These are phyloP conservation scores for Grigorovia jiainica DNA, from an alignment of 805 yeast species.

Conservation along the genomic window DNA sequence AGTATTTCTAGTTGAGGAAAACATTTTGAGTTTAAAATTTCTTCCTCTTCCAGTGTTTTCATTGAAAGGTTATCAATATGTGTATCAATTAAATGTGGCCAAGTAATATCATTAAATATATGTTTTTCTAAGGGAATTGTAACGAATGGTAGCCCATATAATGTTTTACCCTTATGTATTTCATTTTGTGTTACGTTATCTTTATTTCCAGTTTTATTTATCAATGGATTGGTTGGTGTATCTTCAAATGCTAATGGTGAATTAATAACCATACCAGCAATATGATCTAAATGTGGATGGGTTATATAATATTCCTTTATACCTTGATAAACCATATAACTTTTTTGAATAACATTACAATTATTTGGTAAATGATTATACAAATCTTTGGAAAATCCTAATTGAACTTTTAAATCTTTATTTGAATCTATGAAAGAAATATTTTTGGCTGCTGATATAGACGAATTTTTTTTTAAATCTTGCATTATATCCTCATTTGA, in stretches of 20 bases:
- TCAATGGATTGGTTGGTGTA: background rate
- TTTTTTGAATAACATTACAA: constrained; percentile 23
- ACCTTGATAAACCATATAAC: constrained; percentile 28
- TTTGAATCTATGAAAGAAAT: background rate
- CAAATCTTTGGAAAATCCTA: constrained; percentile 15
- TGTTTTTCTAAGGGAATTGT: constrained; percentile 41
- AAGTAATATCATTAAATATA: constrained; percentile 62
- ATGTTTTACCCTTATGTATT: constrained; percentile 32
- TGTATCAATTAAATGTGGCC: constrained; percentile 56
- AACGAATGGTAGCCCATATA: constrained; percentile 49
- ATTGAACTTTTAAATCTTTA: background rate
- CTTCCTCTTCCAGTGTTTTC: constrained; percentile 4
- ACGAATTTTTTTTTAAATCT: too few relatives aligned
- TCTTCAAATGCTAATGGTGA: constrained; percentile 39
- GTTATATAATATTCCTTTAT: constrained; percentile 48
- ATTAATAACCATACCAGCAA: constrained; percentile 58
- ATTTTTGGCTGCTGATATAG: too few relatives aligned
- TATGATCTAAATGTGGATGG: constrained; percentile 82
- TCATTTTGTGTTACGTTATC: background rate
- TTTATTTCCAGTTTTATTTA: background rate
- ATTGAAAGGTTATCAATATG: constrained; percentile 11
- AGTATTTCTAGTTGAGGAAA: constrained; percentile 23
- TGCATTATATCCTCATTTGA: too few relatives aligned
- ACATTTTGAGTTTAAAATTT: constrained; percentile 8
- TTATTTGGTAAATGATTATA: constrained; percentile 4